phyloP scores from a whole-genome alignment of 768 basidiomycete species.

The Boletus huronensis region DNA sequence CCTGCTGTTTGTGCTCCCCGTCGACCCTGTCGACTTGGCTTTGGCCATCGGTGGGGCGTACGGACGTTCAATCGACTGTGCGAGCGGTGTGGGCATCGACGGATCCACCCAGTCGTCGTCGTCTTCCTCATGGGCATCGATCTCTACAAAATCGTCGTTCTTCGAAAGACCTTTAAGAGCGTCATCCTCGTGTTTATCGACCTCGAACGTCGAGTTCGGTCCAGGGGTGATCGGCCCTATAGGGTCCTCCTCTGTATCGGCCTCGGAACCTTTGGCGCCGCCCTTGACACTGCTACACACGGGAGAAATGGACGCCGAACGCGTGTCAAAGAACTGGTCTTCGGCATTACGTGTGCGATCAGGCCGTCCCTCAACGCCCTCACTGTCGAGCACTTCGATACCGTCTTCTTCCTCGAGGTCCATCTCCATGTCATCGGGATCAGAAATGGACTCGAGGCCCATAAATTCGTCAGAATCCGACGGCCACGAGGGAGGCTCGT shows the following conservation, averaged over 20 bases:
- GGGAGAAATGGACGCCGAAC: conserved; percentile 43
- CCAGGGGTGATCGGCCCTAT: conserved; percentile 70
- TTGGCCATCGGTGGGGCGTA: conserved; percentile 28
- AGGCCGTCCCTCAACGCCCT: conserved; percentile 29
- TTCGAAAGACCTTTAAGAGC: conserved; percentile 25
- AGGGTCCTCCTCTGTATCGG: conserved; percentile 69
- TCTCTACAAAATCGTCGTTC: conserved; percentile 29
- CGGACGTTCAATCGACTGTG: conserved; percentile 21
- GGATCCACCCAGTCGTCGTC: conserved; percentile 69
- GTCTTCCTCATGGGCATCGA: conserved; percentile 29
- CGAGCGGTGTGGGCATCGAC: conserved; percentile 41
- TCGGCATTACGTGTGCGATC: conserved; percentile 30
- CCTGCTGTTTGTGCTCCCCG: conserved; percentile 22
- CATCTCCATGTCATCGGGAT: conserved; percentile 65
- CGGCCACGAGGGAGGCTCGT: conserved; percentile 84
- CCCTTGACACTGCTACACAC: conserved; percentile 36
- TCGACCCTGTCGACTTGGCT: conserved; percentile 26
- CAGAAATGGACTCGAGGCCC: conserved; percentile 81
- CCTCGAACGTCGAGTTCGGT: conserved; percentile 36
- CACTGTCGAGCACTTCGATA: conserved; percentile 28
- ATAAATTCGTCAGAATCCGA: conserved; percentile 67
- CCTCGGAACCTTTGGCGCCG: conserved; percentile 48
- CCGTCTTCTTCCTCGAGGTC: conserved; percentile 50
- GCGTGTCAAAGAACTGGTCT: conserved; percentile 56
- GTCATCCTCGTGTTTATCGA: conserved; percentile 18